These are phyloP conservation scores for Parachaetomium inaequale DNA, from an alignment of 495 filamentous ascomycete genomes.

Conservation along the genomic window DNA sequence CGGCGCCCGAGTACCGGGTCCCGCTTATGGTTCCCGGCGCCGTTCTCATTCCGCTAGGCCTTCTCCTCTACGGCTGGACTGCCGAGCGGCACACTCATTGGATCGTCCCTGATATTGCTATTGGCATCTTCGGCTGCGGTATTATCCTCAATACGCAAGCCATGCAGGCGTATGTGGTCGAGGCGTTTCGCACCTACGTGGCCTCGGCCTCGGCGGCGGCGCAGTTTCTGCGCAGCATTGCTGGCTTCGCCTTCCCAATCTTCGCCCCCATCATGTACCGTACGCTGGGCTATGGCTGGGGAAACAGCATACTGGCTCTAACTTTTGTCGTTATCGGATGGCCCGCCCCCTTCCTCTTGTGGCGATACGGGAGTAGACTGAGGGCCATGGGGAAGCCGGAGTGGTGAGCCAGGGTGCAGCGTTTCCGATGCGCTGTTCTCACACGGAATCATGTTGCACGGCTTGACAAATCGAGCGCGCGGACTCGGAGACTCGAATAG, in stretches of 20 bases:
- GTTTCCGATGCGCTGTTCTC: too few species aligned
- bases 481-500: too few species aligned
- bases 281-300: neutral
- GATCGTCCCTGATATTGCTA: neutral
- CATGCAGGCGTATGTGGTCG: slow-evolving; percentile 67
- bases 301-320: neutral
- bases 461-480: too few species aligned
- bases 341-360: too few species aligned
- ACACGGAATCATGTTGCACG: too few species aligned
- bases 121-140: neutral
- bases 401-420: too few species aligned
- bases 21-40: slow-evolving; percentile 55
- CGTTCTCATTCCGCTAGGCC: slow-evolving; percentile 18
- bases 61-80: slow-evolving; percentile 9
- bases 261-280: slow-evolving; percentile 64
- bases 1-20: slow-evolving; percentile 66
- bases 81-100: slow-evolving; percentile 5
- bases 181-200: slow-evolving; percentile 70
- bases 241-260: slow-evolving; percentile 73
- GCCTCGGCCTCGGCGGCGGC: slow-evolving; percentile 68
- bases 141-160: slow-evolving; percentile 55
- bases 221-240: slow-evolving; percentile 62
- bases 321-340: too few species aligned
- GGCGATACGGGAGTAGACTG: too few species aligned
- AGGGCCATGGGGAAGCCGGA: too few species aligned